phyloP scores from a whole-genome alignment of 2,329 filamentous ascomycete genomes.

The Albifimbria verrucaria region DNA sequence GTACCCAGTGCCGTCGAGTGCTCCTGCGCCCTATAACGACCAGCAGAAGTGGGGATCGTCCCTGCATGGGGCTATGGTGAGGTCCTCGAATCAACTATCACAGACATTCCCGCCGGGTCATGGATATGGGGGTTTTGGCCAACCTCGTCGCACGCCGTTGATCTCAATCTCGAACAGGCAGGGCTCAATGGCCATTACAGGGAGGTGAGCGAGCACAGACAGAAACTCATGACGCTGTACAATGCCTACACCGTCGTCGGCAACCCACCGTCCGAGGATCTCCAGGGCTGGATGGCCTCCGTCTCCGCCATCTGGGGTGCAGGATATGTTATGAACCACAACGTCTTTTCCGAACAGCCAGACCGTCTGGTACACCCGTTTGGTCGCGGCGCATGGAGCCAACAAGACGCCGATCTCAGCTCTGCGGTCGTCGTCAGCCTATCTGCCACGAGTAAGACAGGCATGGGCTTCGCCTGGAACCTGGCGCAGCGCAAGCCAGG shows the following conservation, averaged over 20 bases:
- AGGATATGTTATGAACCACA: conserved; percentile 26
- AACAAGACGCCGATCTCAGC: conserved; percentile 26
- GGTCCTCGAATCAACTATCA: conserved; percentile 36
- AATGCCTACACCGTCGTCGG: conserved; percentile 34
- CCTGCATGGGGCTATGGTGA: conserved; percentile 46
- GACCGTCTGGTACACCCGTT: conserved; percentile 12
- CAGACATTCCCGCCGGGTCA: conserved; percentile 26
- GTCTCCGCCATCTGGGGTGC: conserved; percentile 19
- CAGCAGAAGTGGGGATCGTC: conserved; percentile 39
- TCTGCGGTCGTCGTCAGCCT: conserved; percentile 28
- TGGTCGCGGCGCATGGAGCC: conserved; percentile 20
- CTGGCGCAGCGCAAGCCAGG: conserved; percentile 11
- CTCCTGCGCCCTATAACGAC: conserved; percentile 32
- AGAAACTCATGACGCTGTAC: conserved; percentile 31
- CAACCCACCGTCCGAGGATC: conserved; percentile 2
- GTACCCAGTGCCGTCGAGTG: conserved; percentile 35
- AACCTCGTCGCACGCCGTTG: conserved; percentile 31
- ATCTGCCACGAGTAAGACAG: conserved; percentile 26
- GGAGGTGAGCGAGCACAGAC: conserved; percentile 30
- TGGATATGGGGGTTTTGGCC: conserved; percentile 42
- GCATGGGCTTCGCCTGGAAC: conserved; percentile 21
- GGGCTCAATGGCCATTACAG: conserved; percentile 26
- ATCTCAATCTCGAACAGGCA: conserved; percentile 30
- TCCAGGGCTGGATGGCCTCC: conserved; percentile 7
- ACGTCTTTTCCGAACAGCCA: conserved; percentile 26